Base-by-base conservation (phyloP, 1,139 yeast species). In the Sugiyamaella neomexicana region DNA sequence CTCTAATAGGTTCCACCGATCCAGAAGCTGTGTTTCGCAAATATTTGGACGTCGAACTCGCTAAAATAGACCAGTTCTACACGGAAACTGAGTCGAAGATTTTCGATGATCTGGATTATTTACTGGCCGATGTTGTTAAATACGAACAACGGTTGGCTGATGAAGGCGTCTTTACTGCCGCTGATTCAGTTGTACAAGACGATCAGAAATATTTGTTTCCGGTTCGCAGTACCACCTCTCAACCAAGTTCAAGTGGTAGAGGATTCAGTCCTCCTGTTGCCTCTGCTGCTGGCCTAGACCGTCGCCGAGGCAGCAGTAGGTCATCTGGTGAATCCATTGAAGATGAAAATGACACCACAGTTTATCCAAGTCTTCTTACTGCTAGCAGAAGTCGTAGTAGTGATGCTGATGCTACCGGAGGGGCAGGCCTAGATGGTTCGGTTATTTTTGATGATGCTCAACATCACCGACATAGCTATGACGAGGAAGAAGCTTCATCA, bases 61-160 rank as follows among this genome's bases (percentile, higher is more conserved):
- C 65, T 38, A 84, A 83, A 63, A 77, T 86, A 42, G 79, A 80
- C 64, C 66, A 66, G n/a, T 86, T 86, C 64, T 84, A 78, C 66
- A 64, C 66, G 40, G 61, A 63, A 5, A 82, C 80, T 55, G 85
- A 81, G 63, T 65, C 67, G 17, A 81, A 79, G 59, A 70, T 83
- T 2, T 75, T 68, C 53, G 68, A 61, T 12, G 80, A 78, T 51
- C 80, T 77, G 62, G 77, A 75, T 51, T 71, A 72, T 41, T 71
- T 83, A 54, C 61, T 78, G 23, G 74, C 66, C n/a, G 79, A 75
- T 54, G 68, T 71, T 42, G 57, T 56, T 12, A 57, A 57, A 38
- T 64, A 58, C 53, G 55, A 59, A 41, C 58, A 58, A 31, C 53
- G 53, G 12, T 48, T 53, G 20, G 46, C 50, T 12, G 36, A 44